Evolutionary conservation across 2,329 filamentous ascomycete species (phyloP), one percentile per base, ranked within the genome.

Genomic region (Ophiostoma angusticollis): DNA sequence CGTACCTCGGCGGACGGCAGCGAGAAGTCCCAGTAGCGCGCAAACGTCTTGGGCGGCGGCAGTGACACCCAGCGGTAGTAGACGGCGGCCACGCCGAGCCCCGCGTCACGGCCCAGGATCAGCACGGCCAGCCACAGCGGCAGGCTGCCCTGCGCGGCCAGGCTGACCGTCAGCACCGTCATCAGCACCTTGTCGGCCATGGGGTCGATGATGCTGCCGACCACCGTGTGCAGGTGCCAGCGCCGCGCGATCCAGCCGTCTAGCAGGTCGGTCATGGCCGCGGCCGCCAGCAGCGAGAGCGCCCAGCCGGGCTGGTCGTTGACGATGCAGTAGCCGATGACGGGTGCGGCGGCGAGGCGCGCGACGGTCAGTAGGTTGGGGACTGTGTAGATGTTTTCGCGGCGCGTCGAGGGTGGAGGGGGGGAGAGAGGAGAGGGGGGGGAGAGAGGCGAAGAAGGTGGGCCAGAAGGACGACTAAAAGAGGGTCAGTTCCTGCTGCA

Each of bases 111-210:
- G 21, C 87, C 87, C 4, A 98, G 73, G 45, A 98, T 94, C 35
- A 96, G 76, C n/a, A 70, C 72, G 3, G 87, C 87, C 3, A 96
- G 69, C 74, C 87, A 95, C 27, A 87, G 78, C 42, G 89, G 86
- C 36, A 98, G 67, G 12, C 77, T 72, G 4, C 85, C 86, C 51
- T 94, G 86, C 45, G 81, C 68, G 4, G 87, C 86, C 31, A 96
- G 63, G 47, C 83, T 86, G 11, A 89, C 78, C 1, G 89, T 93
- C 51, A 93, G 61, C 42, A 94, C 77, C 0, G 89, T 95, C 91
- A 98, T 96, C 47, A 98, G 71, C 8, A 77, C 73, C 64, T 98
- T 98, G 61, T 98, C 91, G 3, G 91, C 91, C 82, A 95, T 91
- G 6, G 91, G 91, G 53, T 94, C 87, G 45, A 98, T 85, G 22